These are phyloP conservation scores for Oryza brachyantha DNA, from an alignment of 176 grass and related monocot genomes.

Conservation along the genomic window DNA sequence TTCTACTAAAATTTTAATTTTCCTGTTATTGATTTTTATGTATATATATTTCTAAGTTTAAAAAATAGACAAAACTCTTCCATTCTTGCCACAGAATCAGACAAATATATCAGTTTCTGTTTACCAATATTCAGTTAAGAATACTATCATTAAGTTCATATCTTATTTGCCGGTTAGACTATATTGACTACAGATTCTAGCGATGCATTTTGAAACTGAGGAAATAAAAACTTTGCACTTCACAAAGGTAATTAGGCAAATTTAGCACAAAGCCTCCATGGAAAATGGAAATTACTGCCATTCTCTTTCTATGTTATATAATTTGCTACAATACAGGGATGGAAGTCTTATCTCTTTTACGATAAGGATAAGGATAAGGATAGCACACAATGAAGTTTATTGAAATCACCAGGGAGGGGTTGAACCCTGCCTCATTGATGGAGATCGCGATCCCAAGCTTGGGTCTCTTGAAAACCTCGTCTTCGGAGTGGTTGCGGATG, in stretches of 20 bases:
- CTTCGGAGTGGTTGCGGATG: slow-evolving; percentile 56
- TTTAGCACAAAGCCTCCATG: not conserved
- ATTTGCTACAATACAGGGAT: slow-evolving; percentile 35
- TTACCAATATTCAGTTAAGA: not conserved
- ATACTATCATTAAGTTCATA: not conserved
- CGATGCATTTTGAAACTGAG: not conserved
- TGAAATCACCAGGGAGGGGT: slow-evolving; percentile 72
- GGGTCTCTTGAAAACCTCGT: slow-evolving; percentile 85
- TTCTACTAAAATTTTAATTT: too few relatives aligned
- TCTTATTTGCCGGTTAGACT: not conserved
- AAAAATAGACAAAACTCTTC: not conserved
- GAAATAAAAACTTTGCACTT: slow-evolving; percentile 10
- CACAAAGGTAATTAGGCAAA: not conserved
- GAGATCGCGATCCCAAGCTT: slow-evolving; percentile 65
- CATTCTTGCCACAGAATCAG: not conserved
- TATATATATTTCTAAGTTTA: not conserved
- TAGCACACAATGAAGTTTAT: not conserved
- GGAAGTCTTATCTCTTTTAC: not conserved
- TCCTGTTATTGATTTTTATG: not conserved
- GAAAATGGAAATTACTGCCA: not conserved
- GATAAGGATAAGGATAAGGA: slow-evolving; percentile 16
- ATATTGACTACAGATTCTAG: not conserved
- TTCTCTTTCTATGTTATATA: slow-evolving; percentile 18
- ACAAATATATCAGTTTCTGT: not conserved
- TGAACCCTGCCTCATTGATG: slow-evolving; percentile 56